A percentile compares a stretch with the other conserved stretches of the same genome.
Evolutionary conservation across 108 stramenopile species (phyloP).

Genomic region (Asterionellopsis glacialis): DNA sequence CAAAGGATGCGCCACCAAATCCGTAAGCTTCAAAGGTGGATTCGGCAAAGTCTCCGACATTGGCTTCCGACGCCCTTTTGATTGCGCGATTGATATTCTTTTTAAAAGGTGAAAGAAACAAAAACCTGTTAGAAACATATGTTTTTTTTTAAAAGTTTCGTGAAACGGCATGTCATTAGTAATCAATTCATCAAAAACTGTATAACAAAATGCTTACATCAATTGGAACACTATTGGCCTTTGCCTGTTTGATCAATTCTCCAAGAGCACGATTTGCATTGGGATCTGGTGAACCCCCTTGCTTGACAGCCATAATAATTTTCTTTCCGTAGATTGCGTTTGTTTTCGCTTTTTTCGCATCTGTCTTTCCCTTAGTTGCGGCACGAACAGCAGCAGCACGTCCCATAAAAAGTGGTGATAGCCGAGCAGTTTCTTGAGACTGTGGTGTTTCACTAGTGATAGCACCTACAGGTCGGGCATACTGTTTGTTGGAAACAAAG

Average conservation of each 20-base stretch:
- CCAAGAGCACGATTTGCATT: constrained; percentile 66
- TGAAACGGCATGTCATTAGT: too few species aligned
- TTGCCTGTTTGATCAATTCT: constrained; percentile 80
- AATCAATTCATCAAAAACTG: too few species aligned
- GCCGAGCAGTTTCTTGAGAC: background rate
- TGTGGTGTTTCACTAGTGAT: too few species aligned
- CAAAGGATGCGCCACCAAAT: constrained; percentile 53
- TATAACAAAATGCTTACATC: constrained; percentile 38
- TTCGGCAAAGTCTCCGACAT: constrained; percentile 74
- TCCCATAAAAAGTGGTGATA: constrained; percentile 69
- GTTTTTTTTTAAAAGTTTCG: too few species aligned
- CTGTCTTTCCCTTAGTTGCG: constrained; percentile 83
- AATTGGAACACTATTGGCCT: constrained; percentile 76
- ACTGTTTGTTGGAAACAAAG: too few species aligned
- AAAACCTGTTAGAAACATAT: background rate
- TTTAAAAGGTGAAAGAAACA: background rate
- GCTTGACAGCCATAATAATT: constrained; percentile 83
- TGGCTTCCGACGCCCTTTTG: constrained; percentile 78
- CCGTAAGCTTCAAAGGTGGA: constrained; percentile 79
- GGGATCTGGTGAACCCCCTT: constrained; percentile 78
- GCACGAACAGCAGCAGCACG: constrained; percentile 88
- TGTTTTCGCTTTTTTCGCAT: constrained; percentile 80
- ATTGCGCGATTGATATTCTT: constrained; percentile 86
- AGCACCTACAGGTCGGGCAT: too few species aligned
- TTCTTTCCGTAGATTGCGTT: constrained; percentile 84